Conservation (phyloP, 2,329 filamentous ascomycete genomes). For the Westerdykella sp. region DNA sequence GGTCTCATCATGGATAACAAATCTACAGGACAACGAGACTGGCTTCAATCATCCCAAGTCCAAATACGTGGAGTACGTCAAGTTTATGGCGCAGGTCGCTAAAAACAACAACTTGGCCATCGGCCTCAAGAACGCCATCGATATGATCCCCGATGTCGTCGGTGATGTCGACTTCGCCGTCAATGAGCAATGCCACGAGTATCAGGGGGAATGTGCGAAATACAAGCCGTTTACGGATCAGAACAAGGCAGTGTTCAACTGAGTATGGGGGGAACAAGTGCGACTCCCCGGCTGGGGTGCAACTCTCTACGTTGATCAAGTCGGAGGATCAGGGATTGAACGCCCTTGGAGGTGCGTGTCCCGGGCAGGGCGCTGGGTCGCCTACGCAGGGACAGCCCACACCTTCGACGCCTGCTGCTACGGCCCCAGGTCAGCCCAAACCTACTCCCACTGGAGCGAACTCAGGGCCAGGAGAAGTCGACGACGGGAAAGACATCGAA, state of each 20-base stretch:
- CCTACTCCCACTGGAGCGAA: background rate
- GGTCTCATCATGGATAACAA: conserved; percentile 15
- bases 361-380: background rate
- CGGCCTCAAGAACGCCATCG: conserved; percentile 61
- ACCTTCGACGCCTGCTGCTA: background rate
- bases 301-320: conserved; percentile 16
- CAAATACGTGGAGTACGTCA: conserved; percentile 54
- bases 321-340: conserved; percentile 12
- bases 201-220: conserved; percentile 46
- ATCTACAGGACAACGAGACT: conserved; percentile 40
- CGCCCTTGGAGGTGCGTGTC: conserved; percentile 10
- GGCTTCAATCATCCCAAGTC: conserved; percentile 53
- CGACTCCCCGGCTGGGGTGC: conserved; percentile 10
- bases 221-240: conserved; percentile 54
- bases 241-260: conserved; percentile 61
- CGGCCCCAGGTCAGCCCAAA: background rate
- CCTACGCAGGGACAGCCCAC: background rate
- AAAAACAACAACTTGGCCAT: conserved; percentile 50
- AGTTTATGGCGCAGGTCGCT: conserved; percentile 53
- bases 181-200: conserved; percentile 60
- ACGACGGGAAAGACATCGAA: background rate
- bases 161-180: conserved; percentile 56
- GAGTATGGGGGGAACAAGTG: conserved; percentile 52
- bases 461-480: background rate
- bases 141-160: conserved; percentile 49